Conservation (phyloP, 306 rosid genomes). For the Medicago arabica region DNA sequence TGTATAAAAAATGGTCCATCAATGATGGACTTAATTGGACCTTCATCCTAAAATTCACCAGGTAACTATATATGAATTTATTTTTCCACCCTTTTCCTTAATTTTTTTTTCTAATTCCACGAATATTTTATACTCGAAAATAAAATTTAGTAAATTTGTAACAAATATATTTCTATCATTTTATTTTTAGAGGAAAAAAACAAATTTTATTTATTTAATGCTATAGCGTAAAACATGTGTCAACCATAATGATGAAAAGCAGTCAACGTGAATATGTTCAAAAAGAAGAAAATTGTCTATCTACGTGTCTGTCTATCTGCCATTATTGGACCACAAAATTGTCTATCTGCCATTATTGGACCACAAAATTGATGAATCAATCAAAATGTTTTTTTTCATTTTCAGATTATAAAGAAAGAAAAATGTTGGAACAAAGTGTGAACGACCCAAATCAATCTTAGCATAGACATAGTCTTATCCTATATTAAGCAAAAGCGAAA, state of each 20-base stretch:
- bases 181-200: no score
- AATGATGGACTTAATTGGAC: no score
- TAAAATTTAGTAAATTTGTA: no score
- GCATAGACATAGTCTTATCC: background rate
- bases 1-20: no score
- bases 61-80: no score
- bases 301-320: slow-evolving; percentile 10
- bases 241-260: background rate
- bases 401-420: background rate
- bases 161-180: no score
- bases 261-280: background rate
- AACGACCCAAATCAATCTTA: background rate
- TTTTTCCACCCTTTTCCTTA: no score
- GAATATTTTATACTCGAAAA: no score
- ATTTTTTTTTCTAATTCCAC: no score
- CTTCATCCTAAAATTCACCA: no score
- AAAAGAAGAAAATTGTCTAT: slow-evolving; percentile 18
- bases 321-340: slow-evolving; percentile 24
- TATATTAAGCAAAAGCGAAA: background rate
- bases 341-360: slow-evolving; percentile 28
- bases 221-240: background rate
- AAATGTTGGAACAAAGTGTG: background rate
- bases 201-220: no score
- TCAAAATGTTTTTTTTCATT: no score
- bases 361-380: slow-evolving; percentile 16